Evolutionary conservation across 352 stramenopile genomes (phyloP), one percentile per base, ranked within the genome.

Genomic region (Globisporangium paroecandrum): DNA sequence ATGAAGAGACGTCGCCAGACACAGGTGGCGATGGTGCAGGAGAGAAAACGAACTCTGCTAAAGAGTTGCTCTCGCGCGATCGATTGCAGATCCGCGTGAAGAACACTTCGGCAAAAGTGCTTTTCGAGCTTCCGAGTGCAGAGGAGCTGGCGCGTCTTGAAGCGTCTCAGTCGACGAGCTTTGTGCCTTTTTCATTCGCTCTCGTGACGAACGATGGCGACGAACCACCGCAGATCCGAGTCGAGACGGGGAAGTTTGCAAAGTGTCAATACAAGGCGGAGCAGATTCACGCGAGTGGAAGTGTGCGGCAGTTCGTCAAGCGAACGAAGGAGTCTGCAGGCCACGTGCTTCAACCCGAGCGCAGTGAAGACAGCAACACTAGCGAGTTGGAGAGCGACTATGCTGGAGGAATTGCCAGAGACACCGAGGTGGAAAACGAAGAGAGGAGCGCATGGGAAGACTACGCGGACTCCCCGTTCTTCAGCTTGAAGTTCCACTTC

Each of bases 201-300:
- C 65, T 91, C 12, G 72, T 78, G 27, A 90, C 83, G 1, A 73
- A 79, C 65, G 65, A 79, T 13, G 64, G 57, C 15, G 73, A 72
- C 2, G 72, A 82, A 8, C 65, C 75, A 1, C 82, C 85, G 1
- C 78, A 70, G 24, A 56, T 93, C 1, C 76, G 73, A 20, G 64
- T 93, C 13, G 79, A 90, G 46, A 90, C 83, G 0, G 83, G 83
- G 10, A 74, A 82, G 46, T 90, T 89, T 56, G 77, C 81, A 34
- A 93, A 93, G 64, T 90, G 77, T 3, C 78, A 89, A 58, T 89
- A 90, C 73, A 81, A 82, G 38, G 79, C 77, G 9, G 78, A 93
- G 38, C 71, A 68, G 4, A 70, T 93, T 25, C 75, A 76, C 9
- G 63, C 89, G 27, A 81, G 72, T 24, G 83, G 83, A 4, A 78